A percentile compares a stretch with the other conserved stretches of the same genome.
Evolutionary conservation across 2,329 filamentous ascomycete genomes (phyloP).

Genomic region (Simplicillium sp.): DNA sequence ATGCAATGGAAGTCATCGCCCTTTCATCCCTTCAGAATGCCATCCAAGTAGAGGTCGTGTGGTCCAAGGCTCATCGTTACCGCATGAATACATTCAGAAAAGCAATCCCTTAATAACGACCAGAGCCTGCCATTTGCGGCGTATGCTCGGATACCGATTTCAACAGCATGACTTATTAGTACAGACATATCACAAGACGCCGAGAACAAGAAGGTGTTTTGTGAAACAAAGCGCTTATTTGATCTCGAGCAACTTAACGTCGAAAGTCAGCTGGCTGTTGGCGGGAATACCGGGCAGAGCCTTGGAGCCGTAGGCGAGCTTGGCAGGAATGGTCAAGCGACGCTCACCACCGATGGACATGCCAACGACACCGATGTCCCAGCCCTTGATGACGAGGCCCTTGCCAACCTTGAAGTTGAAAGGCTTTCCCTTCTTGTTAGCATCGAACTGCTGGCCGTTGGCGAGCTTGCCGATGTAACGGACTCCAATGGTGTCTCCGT

Average conservation of each 20-base stretch:
- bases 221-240: slow-evolving; percentile 44
- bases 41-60: slow-evolving; percentile 14
- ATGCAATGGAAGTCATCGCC: slow-evolving; percentile 40
- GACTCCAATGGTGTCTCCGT: slow-evolving; percentile 83
- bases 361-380: slow-evolving; percentile 89
- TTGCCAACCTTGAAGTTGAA: slow-evolving; percentile 92
- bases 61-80: slow-evolving; percentile 22
- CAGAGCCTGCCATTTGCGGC: too few relatives aligned
- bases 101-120: too few relatives aligned
- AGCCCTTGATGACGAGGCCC: slow-evolving; percentile 97
- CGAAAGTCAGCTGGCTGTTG: slow-evolving; percentile 88
- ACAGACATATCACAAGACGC: slow-evolving; percentile 8
- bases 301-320: slow-evolving; percentile 84
- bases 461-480: slow-evolving; percentile 96
- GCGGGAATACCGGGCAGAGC: slow-evolving; percentile 73
- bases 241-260: slow-evolving; percentile 77
- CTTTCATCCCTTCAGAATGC: slow-evolving; percentile 30
- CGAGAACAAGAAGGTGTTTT: background rate
- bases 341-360: slow-evolving; percentile 93
- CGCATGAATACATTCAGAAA: too few relatives aligned
- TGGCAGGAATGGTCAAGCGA: slow-evolving; percentile 78
- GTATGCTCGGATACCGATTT: too few relatives aligned
- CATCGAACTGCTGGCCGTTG: slow-evolving; percentile 91
- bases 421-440: slow-evolving; percentile 98
- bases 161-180: slow-evolving; percentile 6